Conservation (phyloP, 768 basidiomycete genomes). For the Suillus bovinus region DNA sequence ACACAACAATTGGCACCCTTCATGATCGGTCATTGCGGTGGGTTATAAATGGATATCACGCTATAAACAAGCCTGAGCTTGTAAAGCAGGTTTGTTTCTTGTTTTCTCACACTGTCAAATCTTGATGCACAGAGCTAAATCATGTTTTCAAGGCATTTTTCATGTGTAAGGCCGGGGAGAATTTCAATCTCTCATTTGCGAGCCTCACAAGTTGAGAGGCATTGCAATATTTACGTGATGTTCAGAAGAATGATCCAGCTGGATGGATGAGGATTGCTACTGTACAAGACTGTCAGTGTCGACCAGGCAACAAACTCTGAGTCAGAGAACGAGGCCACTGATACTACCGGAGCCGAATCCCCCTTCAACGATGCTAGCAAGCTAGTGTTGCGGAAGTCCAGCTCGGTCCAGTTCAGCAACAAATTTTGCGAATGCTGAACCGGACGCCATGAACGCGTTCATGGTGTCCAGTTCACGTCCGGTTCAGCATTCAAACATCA, state of each 20-base stretch:
- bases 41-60: background rate
- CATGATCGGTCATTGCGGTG: background rate
- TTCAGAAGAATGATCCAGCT: background rate
- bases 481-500: too few species aligned
- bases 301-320: background rate
- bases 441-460: too few species aligned
- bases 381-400: too few species aligned
- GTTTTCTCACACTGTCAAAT: background rate
- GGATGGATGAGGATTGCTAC: background rate
- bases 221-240: background rate
- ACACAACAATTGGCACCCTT: background rate
- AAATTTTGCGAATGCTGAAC: too few species aligned
- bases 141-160: too few species aligned
- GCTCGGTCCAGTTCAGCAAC: too few species aligned
- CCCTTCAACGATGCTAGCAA: background rate
- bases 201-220: background rate
- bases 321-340: background rate
- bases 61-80: background rate
- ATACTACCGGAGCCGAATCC: background rate
- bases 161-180: too few species aligned
- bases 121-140: too few species aligned
- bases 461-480: too few species aligned
- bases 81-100: background rate
- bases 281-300: too few species aligned
- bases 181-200: too few species aligned